Evolutionary conservation across 176 grass and related monocot species (phyloP), one percentile per base, ranked within the genome.

Genomic region (Alloteropsis semialata): DNA sequence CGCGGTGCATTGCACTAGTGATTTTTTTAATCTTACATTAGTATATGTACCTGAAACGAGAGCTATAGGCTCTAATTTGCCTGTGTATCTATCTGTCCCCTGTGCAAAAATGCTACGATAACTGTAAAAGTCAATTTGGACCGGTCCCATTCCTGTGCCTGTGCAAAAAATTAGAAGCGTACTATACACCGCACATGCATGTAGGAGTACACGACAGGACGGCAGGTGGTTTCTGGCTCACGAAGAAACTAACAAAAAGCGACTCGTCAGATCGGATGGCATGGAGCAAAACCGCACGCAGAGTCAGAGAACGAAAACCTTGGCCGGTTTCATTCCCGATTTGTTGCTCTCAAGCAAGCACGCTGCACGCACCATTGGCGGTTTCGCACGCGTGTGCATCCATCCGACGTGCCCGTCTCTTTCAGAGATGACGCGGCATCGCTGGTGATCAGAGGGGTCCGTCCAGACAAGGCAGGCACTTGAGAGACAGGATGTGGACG

Each of bases 381-480:
- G 39, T 46, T 43, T 19, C n/a, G 46, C 62, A 39, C 38, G 43
- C 49, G 49, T 61, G 34, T 8, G 1, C 1, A 55, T n/a, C n/a
- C 34, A 1, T 21, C 13, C 21, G 14, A 44, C 28, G 42, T 45
- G 69, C 29, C 48, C 8, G 5, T 80, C 29, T 2, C 53, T 53
- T 80, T 63, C 25, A 15, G 69, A 21, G 83, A 46, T 37, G 71
- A 80, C 44, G 62, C 46, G 53, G 27, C 51, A 12, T 17, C 7
- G 24, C 6, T 73, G 64, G 75, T 14, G 22, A 24, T 59, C 2
- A 55, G 50, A 42, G 5, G 61, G 41, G 64, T 6, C 6, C 13
- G 58, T 43, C 18, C 37, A 54, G 81, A 84, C 82, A 24, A 43
- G 38, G 72, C 72, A 68, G 48, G 18, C 48, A 84, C 82, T 84